Conservation (phyloP, 257 asterid species). For the Nicotiana benthamiana region DNA sequence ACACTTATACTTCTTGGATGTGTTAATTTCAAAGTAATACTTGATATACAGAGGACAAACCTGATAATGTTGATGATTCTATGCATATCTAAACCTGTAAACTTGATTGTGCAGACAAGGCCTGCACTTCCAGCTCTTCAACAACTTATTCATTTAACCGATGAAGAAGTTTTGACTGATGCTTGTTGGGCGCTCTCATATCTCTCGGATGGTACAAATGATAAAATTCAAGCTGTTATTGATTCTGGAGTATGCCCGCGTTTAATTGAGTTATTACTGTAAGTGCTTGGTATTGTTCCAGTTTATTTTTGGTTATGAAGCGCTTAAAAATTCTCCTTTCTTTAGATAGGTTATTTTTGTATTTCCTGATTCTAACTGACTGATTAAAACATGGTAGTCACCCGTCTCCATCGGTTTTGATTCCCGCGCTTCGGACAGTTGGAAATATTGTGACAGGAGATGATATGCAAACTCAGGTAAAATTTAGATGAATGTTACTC, state of each 20-base stretch:
- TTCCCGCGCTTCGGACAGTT: constrained; percentile 12
- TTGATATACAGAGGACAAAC: neutral
- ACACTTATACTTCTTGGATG: neutral
- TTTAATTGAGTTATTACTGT: constrained; percentile 63
- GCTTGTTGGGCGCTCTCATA: constrained; percentile 90
- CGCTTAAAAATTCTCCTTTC: neutral
- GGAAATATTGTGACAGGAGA: constrained; percentile 11
- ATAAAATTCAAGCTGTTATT: constrained; percentile 56
- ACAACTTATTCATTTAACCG: constrained; percentile 7
- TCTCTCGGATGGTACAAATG: constrained; percentile 68
- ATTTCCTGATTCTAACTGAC: neutral
- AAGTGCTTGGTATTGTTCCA: constrained; percentile 25
- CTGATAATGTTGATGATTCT: neutral
- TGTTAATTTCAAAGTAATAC: neutral
- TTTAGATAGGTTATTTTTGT: neutral
- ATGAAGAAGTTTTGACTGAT: constrained; percentile 8
- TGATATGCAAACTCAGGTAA: constrained; percentile 14
- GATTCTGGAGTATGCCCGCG: constrained; percentile 87
- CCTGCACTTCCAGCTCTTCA: constrained; percentile 63
- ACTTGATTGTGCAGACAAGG: constrained; percentile 41
- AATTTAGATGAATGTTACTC: neutral
- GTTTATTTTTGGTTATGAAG: neutral
- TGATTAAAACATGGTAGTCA: constrained; percentile 4
- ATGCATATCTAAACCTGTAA: constrained; percentile 5
- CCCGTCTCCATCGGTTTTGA: constrained; percentile 10